Base-by-base conservation (phyloP, 192 early-diverging fungal species). In the Podila epigama region DNA sequence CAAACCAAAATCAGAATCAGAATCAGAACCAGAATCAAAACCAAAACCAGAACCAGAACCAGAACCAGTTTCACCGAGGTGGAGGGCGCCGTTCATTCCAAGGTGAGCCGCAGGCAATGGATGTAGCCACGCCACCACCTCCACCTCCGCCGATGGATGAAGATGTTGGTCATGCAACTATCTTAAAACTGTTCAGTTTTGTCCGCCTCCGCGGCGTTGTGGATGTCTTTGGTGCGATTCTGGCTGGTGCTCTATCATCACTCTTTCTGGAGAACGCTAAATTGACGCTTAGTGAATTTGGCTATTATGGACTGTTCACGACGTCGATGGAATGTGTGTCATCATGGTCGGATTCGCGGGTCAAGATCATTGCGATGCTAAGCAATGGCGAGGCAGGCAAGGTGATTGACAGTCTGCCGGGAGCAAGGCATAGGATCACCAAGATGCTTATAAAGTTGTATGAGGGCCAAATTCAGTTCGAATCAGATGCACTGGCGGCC, bases 291-390 rank as follows among this genome's bases (percentile, higher is more conserved):
- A 77, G 66, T 22, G 73, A 77, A 39, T 77, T 77, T 60, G 73
- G 73, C 27, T 77, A 77, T 57, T 64, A 68, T 68, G 73, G 66
- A 0, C 57, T 77, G 16, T 77, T 77, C 29, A 77, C 73, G 13
- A 77, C 73, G 1, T 64, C 73, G 2, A 59, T 77, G 73, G 73
- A 77, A 18, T 63, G 73, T 54, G 31, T 68, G 13, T 27, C 40
- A 16, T 77, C 73, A 12, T 77, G 73, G 73, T 33, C 61, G 3
- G 65, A 77, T 27, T 50, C 66, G 1, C 42, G 60, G 3, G 51
- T 77, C 48, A 77, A 77, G 36, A 64, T 64, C 37, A 77, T 77
- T 64, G 73, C 66, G 2, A 63, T 68, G 50, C 35, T 77, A 7
- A 77, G 73, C 18, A 68, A 63, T 13, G 66, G 66, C 8, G 66